A percentile compares a stretch with the other conserved stretches of the same genome.
phyloP scores from a whole-genome alignment of 2,329 filamentous ascomycete genomes.

The Xylaria sp. region DNA sequence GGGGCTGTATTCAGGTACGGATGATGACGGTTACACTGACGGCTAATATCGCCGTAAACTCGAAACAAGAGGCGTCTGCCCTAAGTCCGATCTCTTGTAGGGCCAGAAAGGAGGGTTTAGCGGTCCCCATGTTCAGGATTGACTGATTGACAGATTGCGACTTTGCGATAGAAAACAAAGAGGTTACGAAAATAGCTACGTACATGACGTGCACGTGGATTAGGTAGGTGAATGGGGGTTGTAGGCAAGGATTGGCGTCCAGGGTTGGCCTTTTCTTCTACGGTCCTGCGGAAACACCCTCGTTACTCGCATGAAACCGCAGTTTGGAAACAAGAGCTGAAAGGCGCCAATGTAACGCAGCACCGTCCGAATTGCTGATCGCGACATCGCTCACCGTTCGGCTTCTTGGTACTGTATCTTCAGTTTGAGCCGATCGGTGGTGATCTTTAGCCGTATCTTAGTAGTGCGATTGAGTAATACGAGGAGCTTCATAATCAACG shows the following conservation, averaged over 20 bases:
- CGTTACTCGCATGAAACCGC: conserved; percentile 33
- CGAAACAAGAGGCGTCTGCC: background rate
- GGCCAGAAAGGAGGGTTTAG: background rate
- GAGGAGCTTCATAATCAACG: background rate
- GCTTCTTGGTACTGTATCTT: background rate
- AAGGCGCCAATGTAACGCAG: conserved; percentile 23
- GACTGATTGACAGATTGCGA: background rate
- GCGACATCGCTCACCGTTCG: conserved; percentile 5
- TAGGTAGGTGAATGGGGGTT: conserved; percentile 3
- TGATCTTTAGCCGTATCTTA: background rate
- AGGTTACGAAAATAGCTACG: background rate
- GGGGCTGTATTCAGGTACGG: background rate
- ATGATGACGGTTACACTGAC: background rate
- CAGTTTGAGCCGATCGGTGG: background rate
- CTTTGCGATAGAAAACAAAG: background rate
- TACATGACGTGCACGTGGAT: background rate
- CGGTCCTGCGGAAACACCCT: conserved; percentile 28
- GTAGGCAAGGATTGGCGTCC: background rate
- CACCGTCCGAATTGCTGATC: background rate
- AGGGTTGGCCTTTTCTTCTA: background rate
- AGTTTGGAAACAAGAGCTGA: conserved; percentile 33
- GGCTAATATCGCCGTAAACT: background rate
- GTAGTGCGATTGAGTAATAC: conserved; percentile 11
- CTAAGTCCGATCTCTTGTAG: background rate
- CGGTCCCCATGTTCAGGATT: background rate